A percentile compares a stretch with the other conserved stretches of the same genome.
Conservation (phyloP, 306 rosid species). For the Neltuma alba region DNA sequence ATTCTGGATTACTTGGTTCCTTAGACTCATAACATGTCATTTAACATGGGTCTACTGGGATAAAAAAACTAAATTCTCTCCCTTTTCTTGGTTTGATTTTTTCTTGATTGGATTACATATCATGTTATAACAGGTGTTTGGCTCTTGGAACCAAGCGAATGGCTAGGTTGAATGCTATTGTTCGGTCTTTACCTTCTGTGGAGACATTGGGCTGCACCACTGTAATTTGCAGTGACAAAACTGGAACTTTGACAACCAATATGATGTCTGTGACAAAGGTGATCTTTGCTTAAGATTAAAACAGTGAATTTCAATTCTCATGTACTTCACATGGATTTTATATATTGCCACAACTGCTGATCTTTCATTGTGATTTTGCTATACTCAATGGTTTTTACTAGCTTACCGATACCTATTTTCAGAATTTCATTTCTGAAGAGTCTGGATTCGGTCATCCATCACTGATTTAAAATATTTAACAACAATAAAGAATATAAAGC, state of each 20-base stretch:
- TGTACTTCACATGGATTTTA: conserved; percentile 23
- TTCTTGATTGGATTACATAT: conserved; percentile 24
- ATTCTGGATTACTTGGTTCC: conserved; percentile 24
- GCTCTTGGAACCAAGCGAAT: conserved; percentile 98
- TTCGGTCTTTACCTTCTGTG: conserved; percentile 89
- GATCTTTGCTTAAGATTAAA: conserved; percentile 27
- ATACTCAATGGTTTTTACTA: conserved; percentile 5
- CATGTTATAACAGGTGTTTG: conserved; percentile 67
- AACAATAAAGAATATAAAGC: no score
- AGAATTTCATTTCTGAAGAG: no score
- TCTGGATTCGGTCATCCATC: no score
- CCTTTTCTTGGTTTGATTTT: no score
- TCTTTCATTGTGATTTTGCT: conserved; percentile 16
- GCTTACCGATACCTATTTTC: background rate
- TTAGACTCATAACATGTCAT: conserved; percentile 5
- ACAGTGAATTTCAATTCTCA: background rate
- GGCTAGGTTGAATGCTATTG: conserved; percentile 98
- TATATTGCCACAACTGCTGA: background rate
- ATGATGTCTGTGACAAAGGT: conserved; percentile 98
- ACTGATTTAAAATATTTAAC: no score
- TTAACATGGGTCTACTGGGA: background rate
- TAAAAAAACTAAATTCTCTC: background rate
- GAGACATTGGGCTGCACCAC: conserved; percentile 99
- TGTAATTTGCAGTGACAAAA: conserved; percentile 97
- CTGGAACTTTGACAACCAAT: conserved; percentile 96